Evolutionary conservation across 495 filamentous ascomycete genomes (phyloP), one percentile per base, ranked within the genome.

Genomic region (Amorphotheca resinae): DNA sequence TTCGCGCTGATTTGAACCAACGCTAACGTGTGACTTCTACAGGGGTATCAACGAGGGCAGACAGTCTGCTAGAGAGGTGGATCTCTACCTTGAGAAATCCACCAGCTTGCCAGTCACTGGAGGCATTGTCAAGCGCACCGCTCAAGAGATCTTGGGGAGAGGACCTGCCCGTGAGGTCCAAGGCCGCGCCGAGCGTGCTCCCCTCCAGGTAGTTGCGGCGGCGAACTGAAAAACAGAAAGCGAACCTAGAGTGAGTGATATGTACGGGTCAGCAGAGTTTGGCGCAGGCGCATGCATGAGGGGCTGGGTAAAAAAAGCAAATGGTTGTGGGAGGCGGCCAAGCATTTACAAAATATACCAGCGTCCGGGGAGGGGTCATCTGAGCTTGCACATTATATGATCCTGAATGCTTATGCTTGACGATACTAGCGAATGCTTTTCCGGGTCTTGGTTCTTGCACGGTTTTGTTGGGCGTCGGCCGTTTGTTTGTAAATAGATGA

Each of bases 21-120:
- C n/a, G n/a, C n/a, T n/a, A n/a, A n/a, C n/a, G n/a, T n/a, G n/a
- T n/a, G n/a, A 39, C 20, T 45, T 23, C 15, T n/a, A n/a, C 45
- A 86, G 82, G 85, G 91, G 89, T 63, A 99, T 99, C 72, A 99
- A 99, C 59, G 91, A 99, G 70, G 91, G 91, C 57, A 82, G 91
- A 51, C 82, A 87, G 65, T 80, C 81, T 38, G 91, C 91, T 55
- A 84, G 93, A 44, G 89, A 99, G 62, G 85, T 96, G 38, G 91
- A 99, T 59, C 59, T 85, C 38, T 93, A 77, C 69, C 83, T 99
- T 41, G 83, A 81, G 64, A 72, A 78, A 45, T 79, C 76, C 53
- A 88, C 86, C 33, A 72, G 71, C 52, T 73, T 99, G 20, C 93
- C 91, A 7, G 84, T 93, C 44, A 95, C 89, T 9, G 91, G 91